phyloP scores from a whole-genome alignment of 176 grass and related monocot genomes.

The Oryza meridionalis region DNA sequence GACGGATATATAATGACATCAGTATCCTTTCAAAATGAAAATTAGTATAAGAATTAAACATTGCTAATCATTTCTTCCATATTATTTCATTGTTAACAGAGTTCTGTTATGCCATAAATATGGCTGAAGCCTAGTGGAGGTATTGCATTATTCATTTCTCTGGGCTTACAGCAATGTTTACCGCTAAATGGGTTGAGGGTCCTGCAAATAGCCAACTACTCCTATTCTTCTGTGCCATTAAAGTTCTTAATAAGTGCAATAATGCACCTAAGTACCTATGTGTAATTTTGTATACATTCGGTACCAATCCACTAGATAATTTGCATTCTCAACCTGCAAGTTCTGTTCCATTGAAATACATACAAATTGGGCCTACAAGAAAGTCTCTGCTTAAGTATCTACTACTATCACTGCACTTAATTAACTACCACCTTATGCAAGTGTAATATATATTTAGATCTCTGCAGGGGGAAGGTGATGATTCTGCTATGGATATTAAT shows the following conservation, averaged over 20 bases:
- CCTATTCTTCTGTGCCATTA: constrained; percentile 2
- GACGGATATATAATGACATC: constrained; percentile 24
- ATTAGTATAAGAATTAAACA: neutral
- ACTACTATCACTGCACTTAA: neutral
- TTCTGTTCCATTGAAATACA: neutral
- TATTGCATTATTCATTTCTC: constrained; percentile 21
- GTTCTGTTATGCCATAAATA: constrained; percentile 8
- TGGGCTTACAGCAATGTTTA: neutral
- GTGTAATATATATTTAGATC: constrained; percentile 45
- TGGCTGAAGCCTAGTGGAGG: neutral
- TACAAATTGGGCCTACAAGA: no score
- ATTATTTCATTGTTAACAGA: constrained; percentile 34
- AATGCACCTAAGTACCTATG: constrained; percentile 1
- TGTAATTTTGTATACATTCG: constrained; percentile 22
- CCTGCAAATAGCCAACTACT: neutral
- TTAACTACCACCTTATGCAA: constrained; percentile 25
- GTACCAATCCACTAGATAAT: neutral
- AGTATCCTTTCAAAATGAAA: constrained; percentile 12
- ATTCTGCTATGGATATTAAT: constrained; percentile 94
- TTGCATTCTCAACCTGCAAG: constrained; percentile 19
- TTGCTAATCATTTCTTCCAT: constrained; percentile 5
- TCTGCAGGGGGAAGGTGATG: constrained; percentile 84
- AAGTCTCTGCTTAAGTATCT: no score
- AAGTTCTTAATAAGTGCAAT: constrained; percentile 9
- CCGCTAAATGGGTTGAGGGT: neutral